Conservation (phyloP, 345 rosid species). For the Excoecaria agallocha region DNA sequence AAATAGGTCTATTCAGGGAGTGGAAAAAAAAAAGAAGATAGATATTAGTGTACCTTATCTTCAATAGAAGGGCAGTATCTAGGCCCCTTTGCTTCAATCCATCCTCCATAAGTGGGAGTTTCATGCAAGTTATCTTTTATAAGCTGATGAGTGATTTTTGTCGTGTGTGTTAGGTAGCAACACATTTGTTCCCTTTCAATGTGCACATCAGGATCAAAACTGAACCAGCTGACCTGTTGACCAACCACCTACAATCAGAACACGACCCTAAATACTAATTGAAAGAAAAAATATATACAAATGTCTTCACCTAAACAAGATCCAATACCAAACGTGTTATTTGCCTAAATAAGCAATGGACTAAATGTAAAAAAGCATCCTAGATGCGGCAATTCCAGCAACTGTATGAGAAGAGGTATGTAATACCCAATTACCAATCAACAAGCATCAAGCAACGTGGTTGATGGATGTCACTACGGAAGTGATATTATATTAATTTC, state of each 20-base stretch:
- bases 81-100: conserved; percentile 99
- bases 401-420: not conserved
- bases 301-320: too few species aligned
- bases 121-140: conserved; percentile 89
- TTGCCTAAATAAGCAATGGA: not conserved
- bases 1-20: not conserved
- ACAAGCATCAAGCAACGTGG: too few species aligned
- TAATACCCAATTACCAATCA: not conserved
- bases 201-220: conserved; percentile 87
- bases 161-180: conserved; percentile 91
- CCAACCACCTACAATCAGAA: conserved; percentile 21
- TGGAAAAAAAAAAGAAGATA: conserved; percentile 5
- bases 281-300: not conserved
- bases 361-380: not conserved
- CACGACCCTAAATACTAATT: conserved; percentile 12
- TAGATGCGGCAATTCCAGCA: not conserved
- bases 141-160: conserved; percentile 75
- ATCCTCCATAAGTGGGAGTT: conserved; percentile 98
- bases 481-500: too few species aligned
- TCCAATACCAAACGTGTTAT: not conserved
- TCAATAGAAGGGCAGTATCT: conserved; percentile 98
- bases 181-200: conserved; percentile 92
- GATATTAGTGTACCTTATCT: conserved; percentile 61
- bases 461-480: too few species aligned
- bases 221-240: conserved; percentile 89